A percentile compares a stretch with the other conserved stretches of the same genome.
Conservation (phyloP, 2,329 filamentous ascomycete species). For the Grosmannia serpens region DNA sequence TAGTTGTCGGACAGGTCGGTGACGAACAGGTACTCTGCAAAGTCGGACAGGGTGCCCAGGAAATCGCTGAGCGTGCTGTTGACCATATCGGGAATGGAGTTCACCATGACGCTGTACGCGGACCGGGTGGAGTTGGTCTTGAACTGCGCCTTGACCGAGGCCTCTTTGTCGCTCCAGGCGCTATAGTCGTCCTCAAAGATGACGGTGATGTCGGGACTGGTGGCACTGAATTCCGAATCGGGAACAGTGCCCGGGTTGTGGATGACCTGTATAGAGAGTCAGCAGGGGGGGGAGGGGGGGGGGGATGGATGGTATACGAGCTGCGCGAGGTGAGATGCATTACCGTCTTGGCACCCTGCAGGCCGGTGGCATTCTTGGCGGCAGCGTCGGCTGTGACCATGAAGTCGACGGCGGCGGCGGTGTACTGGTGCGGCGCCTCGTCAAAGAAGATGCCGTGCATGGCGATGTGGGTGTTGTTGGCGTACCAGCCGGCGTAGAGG, state of each 20-base stretch:
- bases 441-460: slow-evolving; percentile 8
- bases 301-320: neutral
- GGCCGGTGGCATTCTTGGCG: neutral
- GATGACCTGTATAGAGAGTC: neutral
- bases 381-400: neutral
- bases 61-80: neutral
- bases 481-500: slow-evolving; percentile 1
- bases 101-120: slow-evolving; percentile 3
- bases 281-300: too few relatives aligned
- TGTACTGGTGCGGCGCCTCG: slow-evolving; percentile 4
- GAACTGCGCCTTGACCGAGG: neutral
- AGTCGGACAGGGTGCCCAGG: neutral
- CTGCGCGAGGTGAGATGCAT: neutral
- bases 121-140: neutral
- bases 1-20: neutral
- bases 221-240: neutral
- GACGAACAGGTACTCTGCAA: neutral
- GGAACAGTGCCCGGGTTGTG: slow-evolving; percentile 5
- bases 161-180: neutral
- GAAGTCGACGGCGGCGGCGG: neutral
- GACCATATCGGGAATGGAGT: neutral
- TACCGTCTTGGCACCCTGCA: neutral
- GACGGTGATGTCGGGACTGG: slow-evolving; percentile 1
- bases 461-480: neutral
- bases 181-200: slow-evolving; percentile 2